A percentile compares a stretch with the other conserved stretches of the same genome.
Conservation (phyloP, 2,329 filamentous ascomycete species). For the Pseudohalonectria lignicola region DNA sequence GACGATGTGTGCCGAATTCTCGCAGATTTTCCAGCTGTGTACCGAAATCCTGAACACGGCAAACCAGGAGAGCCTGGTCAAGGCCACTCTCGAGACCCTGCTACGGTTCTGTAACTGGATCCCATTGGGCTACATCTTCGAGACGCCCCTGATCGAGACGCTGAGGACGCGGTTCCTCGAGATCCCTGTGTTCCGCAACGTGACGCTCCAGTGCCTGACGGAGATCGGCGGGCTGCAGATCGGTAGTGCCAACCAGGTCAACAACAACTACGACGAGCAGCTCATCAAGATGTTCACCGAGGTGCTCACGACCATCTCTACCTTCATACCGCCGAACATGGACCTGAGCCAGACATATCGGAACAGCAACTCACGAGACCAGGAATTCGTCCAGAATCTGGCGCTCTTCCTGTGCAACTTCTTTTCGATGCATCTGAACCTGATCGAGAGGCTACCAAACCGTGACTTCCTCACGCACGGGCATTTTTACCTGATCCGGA, state of each 20-base stretch:
- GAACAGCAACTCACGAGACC: conserved; percentile 82
- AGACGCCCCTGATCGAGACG: conserved; percentile 92
- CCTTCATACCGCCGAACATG: conserved; percentile 81
- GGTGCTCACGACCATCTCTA: conserved; percentile 82
- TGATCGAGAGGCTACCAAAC: conserved; percentile 94
- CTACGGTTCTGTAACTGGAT: conserved; percentile 99
- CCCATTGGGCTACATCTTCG: conserved; percentile 94
- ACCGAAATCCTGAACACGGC: conserved; percentile 89
- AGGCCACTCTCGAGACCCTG: conserved; percentile 92
- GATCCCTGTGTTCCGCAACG: conserved; percentile 88
- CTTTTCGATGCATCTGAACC: conserved; percentile 81
- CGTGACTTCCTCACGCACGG: conserved; percentile 89
- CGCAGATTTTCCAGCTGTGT: conserved; percentile 95
- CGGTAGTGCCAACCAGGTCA: conserved; percentile 49
- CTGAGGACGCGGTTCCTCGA: conserved; percentile 86
- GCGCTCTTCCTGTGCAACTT: conserved; percentile 96
- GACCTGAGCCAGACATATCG: conserved; percentile 89
- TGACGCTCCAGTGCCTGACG: conserved; percentile 91
- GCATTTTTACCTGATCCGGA: conserved; percentile 95
- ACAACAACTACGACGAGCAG: conserved; percentile 78
- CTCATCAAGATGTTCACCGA: conserved; percentile 98
- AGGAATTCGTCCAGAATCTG: conserved; percentile 95
- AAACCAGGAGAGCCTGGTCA: conserved; percentile 74
- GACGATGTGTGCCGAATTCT: conserved; percentile 98
- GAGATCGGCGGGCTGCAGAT: conserved; percentile 94